phyloP scores from a whole-genome alignment of 73 alveolate species.

The Effrenium voratum region DNA sequence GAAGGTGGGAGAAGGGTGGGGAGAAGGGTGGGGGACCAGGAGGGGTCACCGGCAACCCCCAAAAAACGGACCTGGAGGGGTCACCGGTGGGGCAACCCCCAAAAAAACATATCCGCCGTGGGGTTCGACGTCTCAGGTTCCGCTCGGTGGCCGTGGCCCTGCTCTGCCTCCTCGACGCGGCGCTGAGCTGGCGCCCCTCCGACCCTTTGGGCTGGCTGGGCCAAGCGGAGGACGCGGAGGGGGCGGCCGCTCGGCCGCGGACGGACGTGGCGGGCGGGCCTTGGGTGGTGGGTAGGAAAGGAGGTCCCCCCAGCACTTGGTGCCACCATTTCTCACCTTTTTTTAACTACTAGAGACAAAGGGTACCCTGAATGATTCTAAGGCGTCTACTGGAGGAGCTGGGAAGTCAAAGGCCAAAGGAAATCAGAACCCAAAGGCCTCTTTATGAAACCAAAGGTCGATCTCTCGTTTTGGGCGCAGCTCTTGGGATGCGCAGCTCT shows the following conservation, averaged over 20 bases:
- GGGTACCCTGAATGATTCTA: background rate
- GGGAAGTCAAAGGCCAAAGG: too few relatives aligned
- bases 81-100: too few relatives aligned
- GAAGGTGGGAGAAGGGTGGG: too few relatives aligned
- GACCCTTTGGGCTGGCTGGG: slow-evolving; percentile 86
- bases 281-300: background rate
- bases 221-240: slow-evolving; percentile 79
- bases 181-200: slow-evolving; percentile 60
- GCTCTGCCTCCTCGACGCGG: slow-evolving; percentile 64
- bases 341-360: background rate
- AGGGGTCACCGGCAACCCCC: too few relatives aligned
- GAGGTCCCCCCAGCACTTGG: background rate
- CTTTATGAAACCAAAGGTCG: too few relatives aligned
- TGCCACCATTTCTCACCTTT: background rate
- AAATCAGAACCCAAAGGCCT: too few relatives aligned
- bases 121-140: too few relatives aligned
- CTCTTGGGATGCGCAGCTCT: too few relatives aligned
- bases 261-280: background rate
- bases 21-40: too few relatives aligned
- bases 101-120: too few relatives aligned
- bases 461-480: too few relatives aligned
- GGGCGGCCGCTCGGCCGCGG: slow-evolving; percentile 3
- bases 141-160: slow-evolving; percentile 70
- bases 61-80: too few relatives aligned
- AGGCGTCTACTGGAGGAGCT: background rate